phyloP scores from a whole-genome alignment of 2,329 filamentous ascomycete species.

The Orbilia blumenaviensis region DNA sequence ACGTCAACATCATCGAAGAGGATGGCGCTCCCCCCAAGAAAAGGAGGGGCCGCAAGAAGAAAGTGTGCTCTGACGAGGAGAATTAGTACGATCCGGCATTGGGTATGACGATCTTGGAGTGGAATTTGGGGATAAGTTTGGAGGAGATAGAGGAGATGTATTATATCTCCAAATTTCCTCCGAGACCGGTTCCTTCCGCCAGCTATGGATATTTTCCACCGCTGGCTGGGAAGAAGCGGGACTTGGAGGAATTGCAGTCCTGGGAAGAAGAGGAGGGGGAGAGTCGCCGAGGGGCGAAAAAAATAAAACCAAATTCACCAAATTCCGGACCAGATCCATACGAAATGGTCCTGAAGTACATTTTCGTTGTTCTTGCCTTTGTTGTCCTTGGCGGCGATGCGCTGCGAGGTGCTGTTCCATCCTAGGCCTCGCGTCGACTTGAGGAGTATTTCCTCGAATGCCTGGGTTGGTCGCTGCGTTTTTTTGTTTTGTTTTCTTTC shows the following conservation, averaged over 20 bases:
- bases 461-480: not conserved
- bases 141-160: not conserved
- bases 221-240: not conserved
- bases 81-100: conserved; percentile 26
- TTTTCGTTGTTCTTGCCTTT: not conserved
- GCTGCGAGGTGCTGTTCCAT: not conserved
- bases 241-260: not conserved
- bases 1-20: conserved; percentile 50
- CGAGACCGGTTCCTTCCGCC: not conserved
- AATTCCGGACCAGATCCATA: not conserved
- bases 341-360: not conserved
- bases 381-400: not conserved
- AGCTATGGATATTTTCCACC: not conserved
- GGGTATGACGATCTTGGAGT: conserved; percentile 9
- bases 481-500: not conserved
- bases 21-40: conserved; percentile 50
- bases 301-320: not conserved
- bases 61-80: conserved; percentile 45
- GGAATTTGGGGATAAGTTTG: not conserved
- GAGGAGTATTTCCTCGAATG: not conserved
- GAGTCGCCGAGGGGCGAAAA: not conserved
- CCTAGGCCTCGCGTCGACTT: not conserved
- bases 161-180: not conserved
- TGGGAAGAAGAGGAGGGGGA: not conserved
- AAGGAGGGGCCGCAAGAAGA: conserved; percentile 49